Conservation (phyloP, 2,329 filamentous ascomycete genomes). For the Cercospora zeae-maydis region DNA sequence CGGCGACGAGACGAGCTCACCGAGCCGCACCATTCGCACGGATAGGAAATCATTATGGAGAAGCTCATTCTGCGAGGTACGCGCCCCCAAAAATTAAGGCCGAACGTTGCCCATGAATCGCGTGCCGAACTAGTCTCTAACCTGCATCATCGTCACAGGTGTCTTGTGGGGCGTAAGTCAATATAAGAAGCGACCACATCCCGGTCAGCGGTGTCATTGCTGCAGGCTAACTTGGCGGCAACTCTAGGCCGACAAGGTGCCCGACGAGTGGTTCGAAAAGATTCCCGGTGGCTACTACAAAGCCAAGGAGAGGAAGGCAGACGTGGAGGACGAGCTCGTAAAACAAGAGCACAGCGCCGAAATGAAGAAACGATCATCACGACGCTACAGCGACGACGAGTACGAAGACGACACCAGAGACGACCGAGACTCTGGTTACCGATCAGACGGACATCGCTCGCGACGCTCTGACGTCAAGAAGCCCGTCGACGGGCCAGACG, state of each 20-base stretch:
- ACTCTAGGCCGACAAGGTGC: conserved; percentile 36
- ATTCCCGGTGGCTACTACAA: conserved; percentile 38
- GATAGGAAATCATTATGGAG: conserved; percentile 19
- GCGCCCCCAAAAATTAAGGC: conserved; percentile 3
- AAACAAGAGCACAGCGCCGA: conserved; percentile 14
- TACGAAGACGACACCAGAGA: conserved; percentile 24
- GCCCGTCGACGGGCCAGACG: conserved; percentile 27
- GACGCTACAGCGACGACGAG: conserved; percentile 31
- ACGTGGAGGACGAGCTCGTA: conserved; percentile 20
- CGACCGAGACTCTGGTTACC: conserved; percentile 23
- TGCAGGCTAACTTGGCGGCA: conserved; percentile 9
- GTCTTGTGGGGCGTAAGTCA: conserved; percentile 26
- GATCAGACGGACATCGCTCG: conserved; percentile 21
- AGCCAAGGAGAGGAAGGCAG: conserved; percentile 27
- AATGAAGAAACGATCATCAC: conserved; percentile 22
- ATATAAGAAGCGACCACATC: conserved; percentile 2
- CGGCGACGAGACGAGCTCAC: background rate
- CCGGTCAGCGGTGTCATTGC: conserved; percentile 3
- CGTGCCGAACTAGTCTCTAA: conserved; percentile 13
- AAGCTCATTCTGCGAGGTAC: conserved; percentile 28
- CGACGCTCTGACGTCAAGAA: conserved; percentile 11
- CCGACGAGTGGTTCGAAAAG: conserved; percentile 39
- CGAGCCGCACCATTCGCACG: conserved; percentile 7
- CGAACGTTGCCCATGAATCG: conserved; percentile 10
- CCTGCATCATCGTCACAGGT: conserved; percentile 16